Evolutionary conservation across 345 rosid genomes (phyloP), one percentile per base, ranked within the genome.

Genomic region (Pugionium dolabratum): DNA sequence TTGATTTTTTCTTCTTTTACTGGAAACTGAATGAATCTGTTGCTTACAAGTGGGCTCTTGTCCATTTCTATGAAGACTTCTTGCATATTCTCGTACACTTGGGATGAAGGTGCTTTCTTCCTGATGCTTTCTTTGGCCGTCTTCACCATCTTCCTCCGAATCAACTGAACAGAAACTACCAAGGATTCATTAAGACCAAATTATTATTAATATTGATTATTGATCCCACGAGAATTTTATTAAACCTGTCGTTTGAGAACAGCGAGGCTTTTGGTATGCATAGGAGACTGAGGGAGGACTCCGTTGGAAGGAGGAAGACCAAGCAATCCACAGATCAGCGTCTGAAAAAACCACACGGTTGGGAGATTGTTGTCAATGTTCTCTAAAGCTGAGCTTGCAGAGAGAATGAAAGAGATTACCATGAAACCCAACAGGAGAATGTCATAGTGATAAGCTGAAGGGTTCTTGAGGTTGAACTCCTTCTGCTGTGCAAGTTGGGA

Each of bases 251-350:
- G 62, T 74, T 83, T 82, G 40, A 91, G 86, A 62, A 83, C 86
- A 35, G 97, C 84, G 2, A 84, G 92, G 77, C 97, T 90, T 72
- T 90, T 90, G 6, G 94, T 83, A 67, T 91, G 98, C 98, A 89
- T 89, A 5, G 98, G 98, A 63, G 96, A 85, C 54, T 91, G 96
- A n/a, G 96, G 98, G 2, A 91, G 84, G 66, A 91, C 96, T 32
- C 98, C 92, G 36, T 91, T 89, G 1, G 90, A 84, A 50, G 98
- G 96, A 54, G 95, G 96, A 31, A 91, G 77, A 3, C 96, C 92
- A 8, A 87, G 41, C 72, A 91, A 68, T 52, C 98, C 98, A 64
- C 98, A 91, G 39, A 91, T 77, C 73, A 91, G 67, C 30, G 92
- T 85, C 98, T 91, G 81, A 32, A 57, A 54, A 65, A 55, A 3